A percentile compares a stretch with the other conserved stretches of the same genome.
These are phyloP conservation scores for Plasmodium gonderi DNA, from an alignment of 169 alveolate species.

Conservation along the genomic window DNA sequence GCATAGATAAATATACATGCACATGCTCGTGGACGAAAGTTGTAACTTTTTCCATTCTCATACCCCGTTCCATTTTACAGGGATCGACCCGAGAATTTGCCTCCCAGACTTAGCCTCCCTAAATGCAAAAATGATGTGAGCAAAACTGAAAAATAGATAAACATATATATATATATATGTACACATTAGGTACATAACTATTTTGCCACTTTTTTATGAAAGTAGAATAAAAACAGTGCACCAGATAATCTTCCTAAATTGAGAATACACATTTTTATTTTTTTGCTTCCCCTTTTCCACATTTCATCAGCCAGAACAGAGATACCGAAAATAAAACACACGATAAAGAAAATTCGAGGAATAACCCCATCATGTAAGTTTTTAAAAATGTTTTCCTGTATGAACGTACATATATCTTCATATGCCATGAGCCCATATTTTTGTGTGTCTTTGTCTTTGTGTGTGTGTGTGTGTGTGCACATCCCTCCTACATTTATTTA, in stretches of 20 bases:
- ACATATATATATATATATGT: background rate
- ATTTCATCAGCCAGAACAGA: background rate
- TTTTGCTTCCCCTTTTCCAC: background rate
- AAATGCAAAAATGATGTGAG: background rate
- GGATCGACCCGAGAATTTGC: conserved; percentile 11
- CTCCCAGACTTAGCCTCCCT: background rate
- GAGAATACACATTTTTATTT: background rate
- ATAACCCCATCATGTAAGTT: background rate
- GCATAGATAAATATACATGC: background rate
- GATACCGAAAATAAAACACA: background rate
- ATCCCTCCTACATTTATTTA: too few relatives aligned
- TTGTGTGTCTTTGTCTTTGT: background rate
- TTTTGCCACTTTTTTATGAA: too few relatives aligned
- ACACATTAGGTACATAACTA: too few relatives aligned
- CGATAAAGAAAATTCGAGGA: background rate
- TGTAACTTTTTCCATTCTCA: background rate
- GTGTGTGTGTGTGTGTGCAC: too few relatives aligned
- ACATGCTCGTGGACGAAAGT: background rate
- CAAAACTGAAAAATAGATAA: background rate
- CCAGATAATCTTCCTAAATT: background rate
- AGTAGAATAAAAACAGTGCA: background rate
- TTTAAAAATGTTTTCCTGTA: conserved; percentile 4
- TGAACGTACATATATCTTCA: too few relatives aligned
- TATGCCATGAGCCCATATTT: background rate
- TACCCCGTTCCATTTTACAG: background rate